Conservation (phyloP, 1,284 basidiomycete species). For the Cryptococcus neoformans region DNA sequence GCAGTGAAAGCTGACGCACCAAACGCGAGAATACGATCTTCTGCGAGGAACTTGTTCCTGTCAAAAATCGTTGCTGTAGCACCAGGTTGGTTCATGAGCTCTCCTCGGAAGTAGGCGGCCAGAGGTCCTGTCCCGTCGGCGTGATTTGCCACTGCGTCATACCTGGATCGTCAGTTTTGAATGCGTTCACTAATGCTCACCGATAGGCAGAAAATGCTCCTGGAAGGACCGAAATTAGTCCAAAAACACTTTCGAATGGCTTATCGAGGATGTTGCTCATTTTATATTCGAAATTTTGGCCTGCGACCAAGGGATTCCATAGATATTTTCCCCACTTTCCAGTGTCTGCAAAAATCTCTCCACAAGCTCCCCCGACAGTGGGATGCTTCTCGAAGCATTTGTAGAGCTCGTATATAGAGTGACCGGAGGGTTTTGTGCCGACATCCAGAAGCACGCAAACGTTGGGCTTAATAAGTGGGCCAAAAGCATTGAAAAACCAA, state of each 20-base stretch:
- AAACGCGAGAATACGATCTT: conserved; percentile 46
- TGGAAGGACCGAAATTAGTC: conserved; percentile 79
- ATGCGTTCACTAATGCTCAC: background rate
- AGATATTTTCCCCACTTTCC: conserved; percentile 72
- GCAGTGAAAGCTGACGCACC: conserved; percentile 9
- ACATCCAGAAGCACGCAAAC: conserved; percentile 86
- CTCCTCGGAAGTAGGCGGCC: conserved; percentile 87
- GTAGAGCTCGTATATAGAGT: conserved; percentile 77
- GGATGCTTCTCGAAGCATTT: conserved; percentile 81
- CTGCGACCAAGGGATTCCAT: conserved; percentile 82
- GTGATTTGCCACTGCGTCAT: conserved; percentile 76
- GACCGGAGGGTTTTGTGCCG: conserved; percentile 89
- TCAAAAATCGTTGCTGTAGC: conserved; percentile 52
- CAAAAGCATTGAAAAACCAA: conserved; percentile 98
- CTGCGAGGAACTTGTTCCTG: conserved; percentile 87
- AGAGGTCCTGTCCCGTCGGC: conserved; percentile 80
- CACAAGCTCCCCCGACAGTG: conserved; percentile 92
- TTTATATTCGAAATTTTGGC: conserved; percentile 76
- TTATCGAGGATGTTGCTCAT: conserved; percentile 94
- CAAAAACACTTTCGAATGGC: conserved; percentile 86
- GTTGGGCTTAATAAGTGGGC: conserved; percentile 78
- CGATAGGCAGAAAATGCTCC: conserved; percentile 87
- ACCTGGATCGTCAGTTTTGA: conserved; percentile 51
- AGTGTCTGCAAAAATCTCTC: conserved; percentile 84
- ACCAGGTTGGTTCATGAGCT: conserved; percentile 63